Conservation (phyloP, 2,329 filamentous ascomycete genomes). For the Neopestalotiopsis sp. region DNA sequence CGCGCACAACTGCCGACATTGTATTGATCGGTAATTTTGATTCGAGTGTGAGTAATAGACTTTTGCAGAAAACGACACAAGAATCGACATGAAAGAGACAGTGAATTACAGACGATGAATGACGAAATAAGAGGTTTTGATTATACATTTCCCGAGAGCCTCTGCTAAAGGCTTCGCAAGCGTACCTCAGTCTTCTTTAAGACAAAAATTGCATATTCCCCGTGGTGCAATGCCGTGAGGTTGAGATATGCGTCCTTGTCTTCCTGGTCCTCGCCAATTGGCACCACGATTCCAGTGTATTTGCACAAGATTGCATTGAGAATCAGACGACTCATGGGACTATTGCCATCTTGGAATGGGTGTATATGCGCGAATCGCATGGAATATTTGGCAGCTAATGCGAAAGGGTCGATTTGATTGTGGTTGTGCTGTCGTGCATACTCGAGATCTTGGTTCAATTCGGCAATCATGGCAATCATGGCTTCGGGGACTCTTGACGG, state of each 20-base stretch:
- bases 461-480: slow-evolving; percentile 33
- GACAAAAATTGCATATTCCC: slow-evolving; percentile 33
- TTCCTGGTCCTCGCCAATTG: slow-evolving; percentile 23
- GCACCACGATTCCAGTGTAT: slow-evolving; percentile 26
- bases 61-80: too few relatives aligned
- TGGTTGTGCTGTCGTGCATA: background rate
- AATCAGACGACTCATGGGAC: slow-evolving; percentile 27
- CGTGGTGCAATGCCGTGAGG: slow-evolving; percentile 36
- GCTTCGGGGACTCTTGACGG: slow-evolving; percentile 29
- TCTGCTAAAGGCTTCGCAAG: background rate
- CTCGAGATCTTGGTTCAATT: slow-evolving; percentile 25
- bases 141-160: background rate
- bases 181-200: background rate
- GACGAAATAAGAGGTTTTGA: too few relatives aligned
- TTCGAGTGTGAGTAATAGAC: too few relatives aligned
- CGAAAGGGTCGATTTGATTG: slow-evolving; percentile 33
- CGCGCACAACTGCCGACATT: too few relatives aligned
- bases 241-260: slow-evolving; percentile 22
- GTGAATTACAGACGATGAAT: too few relatives aligned
- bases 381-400: slow-evolving; percentile 32
- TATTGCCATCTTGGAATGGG: slow-evolving; percentile 29
- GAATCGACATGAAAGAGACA: too few relatives aligned
- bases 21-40: too few relatives aligned
- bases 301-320: slow-evolving; percentile 27
- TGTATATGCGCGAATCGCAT: slow-evolving; percentile 26